Conservation (phyloP, 495 filamentous ascomycete species). For the Copromyces sp. region DNA sequence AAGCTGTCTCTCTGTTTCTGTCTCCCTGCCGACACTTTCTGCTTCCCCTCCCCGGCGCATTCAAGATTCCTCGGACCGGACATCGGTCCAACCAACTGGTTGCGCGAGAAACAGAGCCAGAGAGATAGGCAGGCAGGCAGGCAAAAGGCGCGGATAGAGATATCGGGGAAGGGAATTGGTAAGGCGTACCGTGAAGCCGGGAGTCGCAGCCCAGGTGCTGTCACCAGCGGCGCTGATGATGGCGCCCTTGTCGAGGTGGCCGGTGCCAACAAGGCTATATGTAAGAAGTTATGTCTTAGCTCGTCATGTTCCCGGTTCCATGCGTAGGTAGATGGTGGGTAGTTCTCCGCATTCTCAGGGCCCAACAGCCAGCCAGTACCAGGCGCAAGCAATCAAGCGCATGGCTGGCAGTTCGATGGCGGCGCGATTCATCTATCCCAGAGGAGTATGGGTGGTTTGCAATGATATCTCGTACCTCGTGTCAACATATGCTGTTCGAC, state of each 20-base stretch:
- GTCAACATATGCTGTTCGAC: constrained; percentile 38
- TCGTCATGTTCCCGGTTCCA: not conserved
- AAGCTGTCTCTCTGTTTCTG: not conserved
- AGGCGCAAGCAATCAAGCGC: not conserved
- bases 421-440: not conserved
- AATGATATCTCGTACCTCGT: constrained; percentile 27
- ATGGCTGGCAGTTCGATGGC: not conserved
- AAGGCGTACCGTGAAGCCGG: constrained; percentile 58
- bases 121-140: not conserved
- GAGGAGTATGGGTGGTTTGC: not conserved
- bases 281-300: not conserved
- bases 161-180: constrained; percentile 1
- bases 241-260: constrained; percentile 77
- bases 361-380: not conserved
- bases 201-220: constrained; percentile 68
- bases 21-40: not conserved
- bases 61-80: not conserved
- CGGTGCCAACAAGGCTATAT: constrained; percentile 66
- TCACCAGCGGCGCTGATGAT: constrained; percentile 76
- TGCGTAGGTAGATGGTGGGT: not conserved
- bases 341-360: not conserved
- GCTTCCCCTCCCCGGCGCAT: not conserved
- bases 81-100: not conserved
- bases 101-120: not conserved
- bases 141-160: not conserved